A percentile compares a stretch with the other conserved stretches of the same genome.
These are phyloP conservation scores for Boletellus emodensis DNA, from an alignment of 768 basidiomycete genomes.

Conservation along the genomic window DNA sequence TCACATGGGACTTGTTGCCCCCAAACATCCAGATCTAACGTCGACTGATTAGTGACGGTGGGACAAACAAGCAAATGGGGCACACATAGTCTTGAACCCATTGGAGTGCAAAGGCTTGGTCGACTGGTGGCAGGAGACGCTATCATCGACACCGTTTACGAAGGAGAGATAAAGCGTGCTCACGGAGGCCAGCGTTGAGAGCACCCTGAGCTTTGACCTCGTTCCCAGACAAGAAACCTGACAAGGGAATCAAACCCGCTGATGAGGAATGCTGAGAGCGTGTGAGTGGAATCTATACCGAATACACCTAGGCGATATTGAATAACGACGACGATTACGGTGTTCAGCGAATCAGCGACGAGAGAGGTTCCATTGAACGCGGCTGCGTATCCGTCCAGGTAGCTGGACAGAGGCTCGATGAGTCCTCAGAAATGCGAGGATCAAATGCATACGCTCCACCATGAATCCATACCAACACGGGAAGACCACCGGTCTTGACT, in stretches of 20 bases:
- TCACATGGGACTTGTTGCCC: conserved; percentile 26
- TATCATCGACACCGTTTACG: neutral
- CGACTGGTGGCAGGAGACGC: conserved; percentile 24
- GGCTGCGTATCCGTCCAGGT: conserved; percentile 16
- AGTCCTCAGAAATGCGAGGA: too few species aligned
- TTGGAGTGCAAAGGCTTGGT: conserved; percentile 32
- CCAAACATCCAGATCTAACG: conserved; percentile 25
- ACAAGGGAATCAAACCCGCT: too few species aligned
- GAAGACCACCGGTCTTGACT: conserved; percentile 11
- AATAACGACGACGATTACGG: conserved; percentile 25
- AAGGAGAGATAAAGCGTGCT: too few species aligned
- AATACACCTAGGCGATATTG: too few species aligned
- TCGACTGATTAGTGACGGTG: neutral
- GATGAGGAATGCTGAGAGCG: too few species aligned
- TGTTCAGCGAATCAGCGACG: conserved; percentile 21
- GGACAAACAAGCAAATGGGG: neutral
- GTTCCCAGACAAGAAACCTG: too few species aligned
- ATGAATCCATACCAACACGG: conserved; percentile 36
- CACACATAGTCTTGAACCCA: conserved; percentile 37
- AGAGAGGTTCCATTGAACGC: conserved; percentile 22
- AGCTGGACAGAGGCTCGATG: conserved; percentile 13
- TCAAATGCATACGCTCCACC: conserved; percentile 29
- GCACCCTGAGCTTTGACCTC: too few species aligned
- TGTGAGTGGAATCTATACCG: too few species aligned
- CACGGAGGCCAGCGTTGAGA: too few species aligned